A percentile compares a stretch with the other conserved stretches of the same genome.
Conservation (phyloP, 805 yeast genomes). For the Myxozyma neglecta region DNA sequence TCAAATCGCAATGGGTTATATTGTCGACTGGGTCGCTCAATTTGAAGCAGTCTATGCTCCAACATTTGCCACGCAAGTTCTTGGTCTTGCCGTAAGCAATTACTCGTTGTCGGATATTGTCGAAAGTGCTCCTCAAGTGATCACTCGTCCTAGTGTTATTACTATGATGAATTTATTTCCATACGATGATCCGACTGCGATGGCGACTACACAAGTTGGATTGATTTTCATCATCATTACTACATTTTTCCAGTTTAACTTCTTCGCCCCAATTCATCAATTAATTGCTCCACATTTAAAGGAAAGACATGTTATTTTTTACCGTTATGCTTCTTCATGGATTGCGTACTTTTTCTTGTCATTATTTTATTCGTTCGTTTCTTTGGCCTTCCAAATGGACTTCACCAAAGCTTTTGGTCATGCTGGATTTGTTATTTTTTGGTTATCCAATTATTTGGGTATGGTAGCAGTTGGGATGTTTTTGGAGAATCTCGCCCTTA, state of each 20-base stretch:
- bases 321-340: slow-evolving; percentile 53
- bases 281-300: slow-evolving; percentile 50
- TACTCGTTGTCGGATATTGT: slow-evolving; percentile 35
- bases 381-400: slow-evolving; percentile 67
- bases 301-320: slow-evolving; percentile 50
- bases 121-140: slow-evolving; percentile 32
- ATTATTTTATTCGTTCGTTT: slow-evolving; percentile 57
- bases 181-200: slow-evolving; percentile 48
- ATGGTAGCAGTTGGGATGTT: slow-evolving; percentile 78
- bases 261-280: slow-evolving; percentile 57
- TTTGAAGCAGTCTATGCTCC: slow-evolving; percentile 42
- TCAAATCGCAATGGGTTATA: slow-evolving; percentile 49
- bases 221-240: slow-evolving; percentile 68
- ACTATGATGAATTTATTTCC: slow-evolving; percentile 52
- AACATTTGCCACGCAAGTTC: slow-evolving; percentile 31
- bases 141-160: slow-evolving; percentile 44
- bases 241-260: slow-evolving; percentile 67
- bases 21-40: slow-evolving; percentile 46
- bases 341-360: slow-evolving; percentile 58
- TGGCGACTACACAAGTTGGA: slow-evolving; percentile 75
- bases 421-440: slow-evolving; percentile 70
- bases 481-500: slow-evolving; percentile 61
- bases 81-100: slow-evolving; percentile 38
- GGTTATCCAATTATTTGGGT: slow-evolving; percentile 67
- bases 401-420: slow-evolving; percentile 59